phyloP scores from a whole-genome alignment of 768 basidiomycete species.

The Rhodocollybia butyracea region DNA sequence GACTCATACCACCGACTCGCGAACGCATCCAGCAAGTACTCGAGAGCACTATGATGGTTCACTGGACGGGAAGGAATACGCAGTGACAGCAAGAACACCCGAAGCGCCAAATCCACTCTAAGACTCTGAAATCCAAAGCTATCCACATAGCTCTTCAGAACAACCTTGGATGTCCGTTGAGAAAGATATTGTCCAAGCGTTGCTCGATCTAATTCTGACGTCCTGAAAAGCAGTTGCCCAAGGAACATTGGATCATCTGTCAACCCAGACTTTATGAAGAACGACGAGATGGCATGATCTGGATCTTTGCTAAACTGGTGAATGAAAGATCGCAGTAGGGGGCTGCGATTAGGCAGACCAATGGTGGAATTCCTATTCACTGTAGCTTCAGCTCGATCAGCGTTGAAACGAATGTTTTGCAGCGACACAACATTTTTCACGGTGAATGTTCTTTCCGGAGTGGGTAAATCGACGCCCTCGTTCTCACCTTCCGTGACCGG shows the following conservation, averaged over 20 bases:
- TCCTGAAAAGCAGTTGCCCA: slow-evolving; percentile 78
- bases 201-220: slow-evolving; percentile 76
- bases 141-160: slow-evolving; percentile 83
- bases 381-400: slow-evolving; percentile 68
- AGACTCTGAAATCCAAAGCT: slow-evolving; percentile 83
- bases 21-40: slow-evolving; percentile 79
- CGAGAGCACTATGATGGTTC: slow-evolving; percentile 43
- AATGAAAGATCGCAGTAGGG: slow-evolving; percentile 69
- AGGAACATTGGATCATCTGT: slow-evolving; percentile 70
- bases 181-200: slow-evolving; percentile 84
- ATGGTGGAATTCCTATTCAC: slow-evolving; percentile 39
- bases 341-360: slow-evolving; percentile 46
- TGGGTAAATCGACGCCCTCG: slow-evolving; percentile 51
- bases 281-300: slow-evolving; percentile 68
- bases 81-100: slow-evolving; percentile 84
- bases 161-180: slow-evolving; percentile 64
- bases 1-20: slow-evolving; percentile 89
- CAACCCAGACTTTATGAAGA: slow-evolving; percentile 59
- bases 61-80: slow-evolving; percentile 43
- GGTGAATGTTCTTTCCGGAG: slow-evolving; percentile 75
- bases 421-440: slow-evolving; percentile 90
- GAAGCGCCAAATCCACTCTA: slow-evolving; percentile 86
- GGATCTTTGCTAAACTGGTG: slow-evolving; percentile 78
- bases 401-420: slow-evolving; percentile 60
- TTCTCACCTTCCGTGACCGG: slow-evolving; percentile 69